Base-by-base conservation (phyloP, 306 rosid genomes). In the Lupinus albus region DNA sequence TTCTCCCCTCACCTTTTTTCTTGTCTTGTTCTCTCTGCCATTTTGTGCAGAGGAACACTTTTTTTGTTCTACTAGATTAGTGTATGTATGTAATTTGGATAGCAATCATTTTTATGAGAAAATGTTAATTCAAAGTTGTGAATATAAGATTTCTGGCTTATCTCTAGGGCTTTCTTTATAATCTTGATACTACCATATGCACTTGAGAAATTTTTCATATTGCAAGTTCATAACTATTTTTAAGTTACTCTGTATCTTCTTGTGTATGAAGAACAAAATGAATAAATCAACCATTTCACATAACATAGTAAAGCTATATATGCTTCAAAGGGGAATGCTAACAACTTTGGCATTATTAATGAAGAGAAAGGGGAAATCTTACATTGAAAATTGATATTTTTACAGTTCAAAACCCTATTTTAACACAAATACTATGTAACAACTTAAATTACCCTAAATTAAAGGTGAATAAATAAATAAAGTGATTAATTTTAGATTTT, bases 81-180 rank as follows among this genome's bases (percentile, higher is more conserved):
- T 68, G 84, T 76, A 81, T 88, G 98, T 87, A 77, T 80, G 42
- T 79, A 65, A 78, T 68, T 82, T 81, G 87, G 83, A 79, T 77
- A 80, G 88, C 86, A 76, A 78, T 87, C 87, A 84, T 84, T 87
- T 80, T 89, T 77, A 79, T 82, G 84, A 87, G 85, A 82, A 85
- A 84, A 79, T 62, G 82, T 91, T 84, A 82, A 78, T 60, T 67
- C 89, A 83, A 89, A 83, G 72, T 84, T 92, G 95, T 87, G 93
- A 86, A 92, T 92, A 85, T 81, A 76, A 84, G 83, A 60, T 81
- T 78, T 73, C 68, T 84, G 84, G 61, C 77, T 76, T 80, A 72
- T 75, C 78, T 83, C 74, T 71, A 60, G 81, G 80, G 59, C 59
- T 51, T 69, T 65, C 11, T 70, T 51, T 70, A 75, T 76, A 70